Evolutionary conservation across 2,329 filamentous ascomycete species (phyloP).

Genomic region (Hypocreales sp.): DNA sequence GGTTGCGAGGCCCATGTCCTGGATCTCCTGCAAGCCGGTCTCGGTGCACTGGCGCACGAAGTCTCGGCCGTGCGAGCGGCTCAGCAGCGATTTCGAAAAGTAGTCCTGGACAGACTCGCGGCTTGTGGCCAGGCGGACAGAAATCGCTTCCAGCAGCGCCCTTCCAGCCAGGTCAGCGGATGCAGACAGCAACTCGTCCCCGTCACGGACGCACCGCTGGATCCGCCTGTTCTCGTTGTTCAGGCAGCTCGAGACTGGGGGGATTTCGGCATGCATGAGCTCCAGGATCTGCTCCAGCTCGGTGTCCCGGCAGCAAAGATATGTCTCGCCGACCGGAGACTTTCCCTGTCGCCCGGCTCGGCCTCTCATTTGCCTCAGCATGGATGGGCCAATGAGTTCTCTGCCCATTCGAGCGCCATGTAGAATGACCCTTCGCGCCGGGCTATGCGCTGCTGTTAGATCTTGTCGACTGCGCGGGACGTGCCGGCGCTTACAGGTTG

Average conservation of each 20-base stretch:
- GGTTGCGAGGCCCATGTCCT: conserved; percentile 37
- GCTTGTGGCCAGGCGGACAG: conserved; percentile 51
- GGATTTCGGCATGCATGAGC: conserved; percentile 57
- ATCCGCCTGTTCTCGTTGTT: conserved; percentile 51
- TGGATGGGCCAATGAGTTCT: conserved; percentile 61
- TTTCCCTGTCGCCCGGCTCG: conserved; percentile 67
- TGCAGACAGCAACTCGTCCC: not conserved
- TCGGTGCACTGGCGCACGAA: conserved; percentile 37
- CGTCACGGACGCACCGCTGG: conserved; percentile 32
- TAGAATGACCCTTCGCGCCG: conserved; percentile 57
- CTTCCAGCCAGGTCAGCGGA: conserved; percentile 18
- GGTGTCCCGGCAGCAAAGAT: conserved; percentile 52
- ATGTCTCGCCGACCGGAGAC: conserved; percentile 63
- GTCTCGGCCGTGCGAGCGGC: conserved; percentile 33
- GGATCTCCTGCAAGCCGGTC: conserved; percentile 42
- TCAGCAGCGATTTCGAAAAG: conserved; percentile 50
- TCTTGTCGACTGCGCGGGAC: not conserved
- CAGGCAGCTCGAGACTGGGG: conserved; percentile 52
- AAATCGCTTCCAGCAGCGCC: conserved; percentile 56
- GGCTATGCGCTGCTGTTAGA: conserved; percentile 16
- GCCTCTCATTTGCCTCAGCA: conserved; percentile 70
- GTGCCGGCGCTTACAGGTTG: conserved; percentile 34
- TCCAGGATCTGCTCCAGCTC: conserved; percentile 57
- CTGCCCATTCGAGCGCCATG: conserved; percentile 63
- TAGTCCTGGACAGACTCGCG: conserved; percentile 51